These are phyloP conservation scores for Pisolithus orientalis DNA, from an alignment of 768 basidiomycete species.

Conservation along the genomic window DNA sequence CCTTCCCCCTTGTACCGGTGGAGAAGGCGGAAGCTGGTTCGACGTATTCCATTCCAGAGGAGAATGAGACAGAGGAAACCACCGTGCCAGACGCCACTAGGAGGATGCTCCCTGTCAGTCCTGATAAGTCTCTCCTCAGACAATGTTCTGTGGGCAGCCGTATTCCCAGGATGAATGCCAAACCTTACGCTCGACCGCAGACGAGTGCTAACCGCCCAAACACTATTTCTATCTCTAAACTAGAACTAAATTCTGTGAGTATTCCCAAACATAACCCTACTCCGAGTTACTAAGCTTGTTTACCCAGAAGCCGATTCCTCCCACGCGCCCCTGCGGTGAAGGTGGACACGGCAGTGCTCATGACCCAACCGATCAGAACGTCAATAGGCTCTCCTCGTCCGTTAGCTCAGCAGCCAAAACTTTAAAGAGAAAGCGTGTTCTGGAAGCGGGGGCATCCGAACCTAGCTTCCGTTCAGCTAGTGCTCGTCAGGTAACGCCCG, in stretches of 20 bases:
- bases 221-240: conserved; percentile 4
- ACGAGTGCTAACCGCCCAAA: conserved; percentile 5
- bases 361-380: conserved; percentile 2
- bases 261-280: not conserved
- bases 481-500: conserved; percentile 32
- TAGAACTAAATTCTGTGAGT: conserved; percentile 13
- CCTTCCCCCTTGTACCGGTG: conserved; percentile 21
- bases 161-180: conserved; percentile 55
- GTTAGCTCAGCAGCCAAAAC: conserved; percentile 5
- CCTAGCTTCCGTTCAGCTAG: conserved; percentile 23
- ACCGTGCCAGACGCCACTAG: conserved; percentile 4
- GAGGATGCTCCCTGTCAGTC: conserved; percentile 15
- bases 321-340: conserved; percentile 6
- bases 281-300: not conserved
- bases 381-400: conserved; percentile 3
- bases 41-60: conserved; percentile 30
- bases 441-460: conserved; percentile 9
- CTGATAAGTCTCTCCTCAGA: conserved; percentile 40
- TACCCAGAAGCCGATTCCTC: conserved; percentile 7
- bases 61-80: conserved; percentile 11
- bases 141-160: conserved; percentile 43
- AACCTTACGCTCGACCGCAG: conserved; percentile 48
- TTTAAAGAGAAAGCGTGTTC: conserved; percentile 29
- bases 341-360: conserved; percentile 8
- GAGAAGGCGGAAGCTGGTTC: conserved; percentile 15